These are phyloP conservation scores for Phytophthora europaea DNA, from an alignment of 352 stramenopile species.

Conservation along the genomic window DNA sequence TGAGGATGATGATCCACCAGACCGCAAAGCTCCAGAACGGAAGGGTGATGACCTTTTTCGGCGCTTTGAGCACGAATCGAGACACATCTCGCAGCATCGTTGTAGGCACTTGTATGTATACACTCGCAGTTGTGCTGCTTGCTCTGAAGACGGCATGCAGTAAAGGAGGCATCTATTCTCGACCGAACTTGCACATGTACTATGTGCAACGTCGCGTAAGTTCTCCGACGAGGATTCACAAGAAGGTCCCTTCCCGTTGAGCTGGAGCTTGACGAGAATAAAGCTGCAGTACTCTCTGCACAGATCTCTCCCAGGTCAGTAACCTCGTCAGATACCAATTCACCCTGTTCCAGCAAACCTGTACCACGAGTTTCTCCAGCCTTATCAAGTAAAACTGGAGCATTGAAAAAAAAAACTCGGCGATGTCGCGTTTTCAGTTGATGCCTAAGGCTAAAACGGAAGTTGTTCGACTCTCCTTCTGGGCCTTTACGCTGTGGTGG, in stretches of 20 bases:
- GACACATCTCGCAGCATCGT: slow-evolving; percentile 8
- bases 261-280: not conserved
- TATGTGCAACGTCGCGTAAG: not conserved
- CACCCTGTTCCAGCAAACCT: not conserved
- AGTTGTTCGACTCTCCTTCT: not conserved
- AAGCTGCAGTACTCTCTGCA: not conserved
- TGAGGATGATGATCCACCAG: slow-evolving; percentile 34
- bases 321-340: not conserved
- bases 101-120: too few relatives aligned
- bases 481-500: not conserved
- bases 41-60: slow-evolving; percentile 18
- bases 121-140: not conserved
- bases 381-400: too few relatives aligned
- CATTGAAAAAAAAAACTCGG: too few relatives aligned
- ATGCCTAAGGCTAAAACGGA: not conserved
- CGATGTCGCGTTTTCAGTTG: not conserved
- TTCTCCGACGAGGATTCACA: not conserved
- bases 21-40: slow-evolving; percentile 26
- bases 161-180: not conserved
- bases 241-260: too few relatives aligned
- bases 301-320: not conserved
- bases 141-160: not conserved
- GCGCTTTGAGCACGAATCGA: not conserved
- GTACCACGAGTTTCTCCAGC: too few relatives aligned
- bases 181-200: not conserved